Evolutionary conservation across 768 basidiomycete species (phyloP), one percentile per base, ranked within the genome.

Genomic region (Mycena kentingensis): DNA sequence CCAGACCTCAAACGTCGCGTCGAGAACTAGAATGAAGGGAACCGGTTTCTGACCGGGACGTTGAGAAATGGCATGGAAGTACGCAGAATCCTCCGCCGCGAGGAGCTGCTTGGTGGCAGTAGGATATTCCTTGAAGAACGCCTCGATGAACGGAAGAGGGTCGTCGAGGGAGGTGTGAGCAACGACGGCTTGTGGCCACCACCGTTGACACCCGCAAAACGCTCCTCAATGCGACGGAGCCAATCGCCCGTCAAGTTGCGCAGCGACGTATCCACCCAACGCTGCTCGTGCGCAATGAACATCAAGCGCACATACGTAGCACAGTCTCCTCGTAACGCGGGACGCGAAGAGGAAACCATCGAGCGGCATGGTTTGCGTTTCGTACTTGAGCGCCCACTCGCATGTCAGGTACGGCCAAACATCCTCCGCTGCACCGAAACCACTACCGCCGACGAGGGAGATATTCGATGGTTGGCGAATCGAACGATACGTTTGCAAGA

Each of bases 1-100:
- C 97, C 97, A 99, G 46, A 98, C 94, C 67, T 95, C 93, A 65
- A 98, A 98, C 60, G 73, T n/a, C n/a, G n/a, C n/a, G n/a, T n/a
- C n/a, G n/a, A n/a, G n/a, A n/a, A n/a, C n/a, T n/a, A n/a, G n/a
- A n/a, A n/a, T n/a, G n/a, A n/a, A n/a, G n/a, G n/a, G n/a, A n/a
- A n/a, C n/a, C n/a, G n/a, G n/a, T n/a, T n/a, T n/a, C n/a, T n/a
- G n/a, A n/a, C n/a, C n/a, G n/a, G n/a, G n/a, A n/a, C n/a, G n/a
- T n/a, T n/a, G n/a, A n/a, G n/a, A n/a, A n/a, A n/a, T n/a, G n/a
- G n/a, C n/a, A n/a, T n/a, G n/a, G n/a, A n/a, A n/a, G n/a, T n/a
- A n/a, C n/a, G n/a, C n/a, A n/a, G n/a, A n/a, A n/a, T n/a, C n/a
- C n/a, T n/a, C n/a, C n/a, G n/a, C n/a, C n/a, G n/a, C n/a, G n/a